A percentile compares a stretch with the other conserved stretches of the same genome.
phyloP scores from a whole-genome alignment of 371 early-diverging fungal species.

The Rhizopus delemar region DNA sequence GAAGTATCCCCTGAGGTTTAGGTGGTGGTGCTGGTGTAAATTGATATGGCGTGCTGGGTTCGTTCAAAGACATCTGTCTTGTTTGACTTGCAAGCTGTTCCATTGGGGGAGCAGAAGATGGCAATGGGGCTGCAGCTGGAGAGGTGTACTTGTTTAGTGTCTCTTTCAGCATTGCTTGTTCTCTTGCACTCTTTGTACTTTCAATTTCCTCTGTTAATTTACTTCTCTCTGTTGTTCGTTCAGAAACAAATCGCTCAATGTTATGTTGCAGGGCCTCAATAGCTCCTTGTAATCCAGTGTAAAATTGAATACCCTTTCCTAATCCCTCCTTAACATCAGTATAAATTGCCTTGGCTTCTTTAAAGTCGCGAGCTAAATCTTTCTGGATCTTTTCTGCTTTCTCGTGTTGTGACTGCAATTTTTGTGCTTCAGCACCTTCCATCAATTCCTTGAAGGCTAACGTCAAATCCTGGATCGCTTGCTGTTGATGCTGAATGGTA shows the following conservation, averaged over 20 bases:
- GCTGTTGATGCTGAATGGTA: slow-evolving; percentile 76
- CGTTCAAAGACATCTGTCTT: slow-evolving; percentile 34
- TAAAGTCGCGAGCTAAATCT: slow-evolving; percentile 57
- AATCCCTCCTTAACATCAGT: slow-evolving; percentile 69
- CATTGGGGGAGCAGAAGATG: slow-evolving; percentile 32
- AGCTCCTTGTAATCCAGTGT: slow-evolving; percentile 68
- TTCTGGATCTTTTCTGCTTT: slow-evolving; percentile 63
- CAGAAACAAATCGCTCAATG: slow-evolving; percentile 65
- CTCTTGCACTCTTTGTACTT: slow-evolving; percentile 62
- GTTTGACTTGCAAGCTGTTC: slow-evolving; percentile 40
- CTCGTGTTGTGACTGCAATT: slow-evolving; percentile 69
- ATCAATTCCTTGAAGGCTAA: slow-evolving; percentile 74
- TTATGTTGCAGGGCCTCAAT: slow-evolving; percentile 63
- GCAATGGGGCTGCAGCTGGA: slow-evolving; percentile 18
- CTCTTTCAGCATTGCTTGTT: slow-evolving; percentile 73
- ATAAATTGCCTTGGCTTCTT: slow-evolving; percentile 61
- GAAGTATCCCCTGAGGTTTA: slow-evolving; percentile 20
- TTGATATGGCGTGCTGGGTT: slow-evolving; percentile 20
- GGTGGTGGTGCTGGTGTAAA: slow-evolving; percentile 32
- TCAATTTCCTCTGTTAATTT: slow-evolving; percentile 62
- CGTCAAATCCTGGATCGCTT: slow-evolving; percentile 74
- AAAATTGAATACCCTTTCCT: slow-evolving; percentile 78
- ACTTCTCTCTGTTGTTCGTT: slow-evolving; percentile 70
- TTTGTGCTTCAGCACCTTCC: slow-evolving; percentile 72
- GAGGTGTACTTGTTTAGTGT: slow-evolving; percentile 56